phyloP scores from a whole-genome alignment of 192 early-diverging fungal genomes.

The Ambispora gerdemannii region DNA sequence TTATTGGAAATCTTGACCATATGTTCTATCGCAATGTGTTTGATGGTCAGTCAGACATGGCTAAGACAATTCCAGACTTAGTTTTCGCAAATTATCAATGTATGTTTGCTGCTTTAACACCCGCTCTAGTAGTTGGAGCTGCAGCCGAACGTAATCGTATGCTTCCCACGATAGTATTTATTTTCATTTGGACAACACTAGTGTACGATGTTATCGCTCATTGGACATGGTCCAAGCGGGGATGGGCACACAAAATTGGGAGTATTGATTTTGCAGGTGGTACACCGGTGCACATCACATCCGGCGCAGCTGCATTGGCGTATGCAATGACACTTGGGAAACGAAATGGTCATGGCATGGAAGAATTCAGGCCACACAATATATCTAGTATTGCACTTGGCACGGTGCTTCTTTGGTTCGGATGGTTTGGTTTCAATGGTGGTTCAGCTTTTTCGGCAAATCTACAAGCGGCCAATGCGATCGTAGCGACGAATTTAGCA shows the following conservation, averaged over 20 bases:
- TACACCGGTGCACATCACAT: constrained; percentile 90
- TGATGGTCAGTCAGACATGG: constrained; percentile 38
- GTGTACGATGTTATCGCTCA: constrained; percentile 92
- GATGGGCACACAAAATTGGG: constrained; percentile 83
- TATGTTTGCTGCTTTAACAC: constrained; percentile 90
- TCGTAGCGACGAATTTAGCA: constrained; percentile 79
- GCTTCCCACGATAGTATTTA: constrained; percentile 84
- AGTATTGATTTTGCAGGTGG: constrained; percentile 96
- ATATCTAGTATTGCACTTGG: constrained; percentile 92
- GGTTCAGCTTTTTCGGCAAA: constrained; percentile 82
- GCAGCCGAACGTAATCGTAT: constrained; percentile 87
- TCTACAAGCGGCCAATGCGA: constrained; percentile 83
- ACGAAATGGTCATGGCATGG: constrained; percentile 68
- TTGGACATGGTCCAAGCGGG: constrained; percentile 88
- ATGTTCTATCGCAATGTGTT: constrained; percentile 62
- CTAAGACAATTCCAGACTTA: constrained; percentile 34
- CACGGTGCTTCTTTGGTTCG: constrained; percentile 88
- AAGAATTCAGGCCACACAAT: constrained; percentile 81
- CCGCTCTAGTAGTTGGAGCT: constrained; percentile 87
- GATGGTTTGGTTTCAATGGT: constrained; percentile 96
- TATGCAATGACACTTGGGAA: constrained; percentile 81
- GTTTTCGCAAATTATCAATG: constrained; percentile 84
- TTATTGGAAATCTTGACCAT: constrained; percentile 81
- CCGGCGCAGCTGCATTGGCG: constrained; percentile 86
- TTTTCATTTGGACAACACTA: constrained; percentile 90